Conservation (phyloP, 2,329 filamentous ascomycete species). For the Pseudonectria buxi region DNA sequence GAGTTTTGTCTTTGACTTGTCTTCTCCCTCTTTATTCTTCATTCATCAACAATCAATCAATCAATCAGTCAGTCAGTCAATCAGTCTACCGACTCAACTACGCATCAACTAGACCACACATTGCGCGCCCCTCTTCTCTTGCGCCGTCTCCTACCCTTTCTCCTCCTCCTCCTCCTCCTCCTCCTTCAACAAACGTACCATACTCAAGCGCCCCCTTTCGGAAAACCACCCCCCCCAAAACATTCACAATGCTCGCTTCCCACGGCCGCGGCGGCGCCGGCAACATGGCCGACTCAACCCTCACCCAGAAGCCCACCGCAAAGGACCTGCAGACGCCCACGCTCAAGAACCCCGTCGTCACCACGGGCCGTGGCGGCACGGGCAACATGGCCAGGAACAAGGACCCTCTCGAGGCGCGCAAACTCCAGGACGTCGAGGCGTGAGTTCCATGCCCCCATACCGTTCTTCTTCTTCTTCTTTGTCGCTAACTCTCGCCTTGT, state of each 20-base stretch:
- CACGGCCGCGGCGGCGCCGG: slow-evolving; percentile 75
- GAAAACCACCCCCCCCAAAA: too few relatives aligned
- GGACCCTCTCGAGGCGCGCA: slow-evolving; percentile 66
- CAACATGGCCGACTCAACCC: slow-evolving; percentile 56
- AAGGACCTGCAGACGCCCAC: slow-evolving; percentile 73
- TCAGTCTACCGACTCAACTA: too few relatives aligned
- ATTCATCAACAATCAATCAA: too few relatives aligned
- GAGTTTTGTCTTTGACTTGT: too few relatives aligned
- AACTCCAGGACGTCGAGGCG: slow-evolving; percentile 76
- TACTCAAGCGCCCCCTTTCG: too few relatives aligned
- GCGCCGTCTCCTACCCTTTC: too few relatives aligned
- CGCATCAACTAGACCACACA: too few relatives aligned
- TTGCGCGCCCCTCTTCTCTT: too few relatives aligned
- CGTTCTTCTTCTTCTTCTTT: slow-evolving; percentile 15
- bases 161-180: too few relatives aligned
- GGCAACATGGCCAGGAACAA: slow-evolving; percentile 79
- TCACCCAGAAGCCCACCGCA: slow-evolving; percentile 45
- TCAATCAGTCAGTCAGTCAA: too few relatives aligned
- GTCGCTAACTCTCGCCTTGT: neutral
- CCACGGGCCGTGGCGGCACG: slow-evolving; percentile 80
- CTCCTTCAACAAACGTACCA: too few relatives aligned
- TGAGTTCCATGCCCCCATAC: slow-evolving; percentile 33
- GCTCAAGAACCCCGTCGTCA: slow-evolving; percentile 77
- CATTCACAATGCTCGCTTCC: slow-evolving; percentile 50
- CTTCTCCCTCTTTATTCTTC: too few relatives aligned